phyloP scores from a whole-genome alignment of 257 asterid species.

The Ophiorrhiza pumila region DNA sequence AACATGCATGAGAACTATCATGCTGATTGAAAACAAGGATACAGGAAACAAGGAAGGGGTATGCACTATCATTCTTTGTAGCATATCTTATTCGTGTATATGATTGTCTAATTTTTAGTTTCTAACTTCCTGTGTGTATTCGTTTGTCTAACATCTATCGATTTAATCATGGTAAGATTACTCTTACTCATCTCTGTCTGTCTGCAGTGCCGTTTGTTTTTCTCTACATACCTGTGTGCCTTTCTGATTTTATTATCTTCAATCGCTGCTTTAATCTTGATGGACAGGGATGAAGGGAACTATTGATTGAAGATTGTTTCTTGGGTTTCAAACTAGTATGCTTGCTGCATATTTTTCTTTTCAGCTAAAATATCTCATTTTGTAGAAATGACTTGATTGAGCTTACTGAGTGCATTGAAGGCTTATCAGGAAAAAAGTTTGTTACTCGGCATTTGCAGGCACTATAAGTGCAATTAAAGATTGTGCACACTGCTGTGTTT shows the following conservation, averaged over 20 bases:
- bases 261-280: background rate
- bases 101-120: background rate
- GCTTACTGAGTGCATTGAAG: background rate
- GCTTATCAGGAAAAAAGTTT: background rate
- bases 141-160: background rate
- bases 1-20: conserved; percentile 79
- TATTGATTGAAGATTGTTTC: background rate
- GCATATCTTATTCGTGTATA: background rate
- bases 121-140: background rate
- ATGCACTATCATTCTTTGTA: conserved; percentile 26
- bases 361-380: background rate
- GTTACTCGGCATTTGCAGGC: background rate
- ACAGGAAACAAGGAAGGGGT: conserved; percentile 64
- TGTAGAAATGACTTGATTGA: background rate
- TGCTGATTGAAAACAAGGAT: conserved; percentile 85
- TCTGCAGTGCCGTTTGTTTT: background rate
- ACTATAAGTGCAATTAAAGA: background rate
- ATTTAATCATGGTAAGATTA: background rate
- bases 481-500: background rate
- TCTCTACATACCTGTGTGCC: background rate
- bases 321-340: background rate
- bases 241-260: background rate
- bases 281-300: background rate
- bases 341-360: background rate
- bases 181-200: background rate